phyloP scores from a whole-genome alignment of 2,329 filamentous ascomycete species.

The Cyphellophora europaea region DNA sequence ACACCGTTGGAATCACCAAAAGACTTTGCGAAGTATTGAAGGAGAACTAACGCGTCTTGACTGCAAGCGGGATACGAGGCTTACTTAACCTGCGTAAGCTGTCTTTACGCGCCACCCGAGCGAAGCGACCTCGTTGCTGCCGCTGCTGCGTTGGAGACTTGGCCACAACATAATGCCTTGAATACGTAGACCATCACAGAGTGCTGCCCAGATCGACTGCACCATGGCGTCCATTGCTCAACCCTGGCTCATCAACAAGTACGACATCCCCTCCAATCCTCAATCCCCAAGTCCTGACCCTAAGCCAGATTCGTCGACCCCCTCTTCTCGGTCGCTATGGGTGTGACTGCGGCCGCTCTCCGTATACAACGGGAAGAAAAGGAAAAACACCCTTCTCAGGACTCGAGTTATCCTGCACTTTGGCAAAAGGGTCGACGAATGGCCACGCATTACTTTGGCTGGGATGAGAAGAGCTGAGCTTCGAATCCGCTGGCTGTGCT shows the following conservation, averaged over 20 bases:
- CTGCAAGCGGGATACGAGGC: no score
- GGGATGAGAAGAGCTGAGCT: slow-evolving; percentile 4
- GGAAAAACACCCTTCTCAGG: slow-evolving; percentile 33
- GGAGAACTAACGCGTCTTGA: no score
- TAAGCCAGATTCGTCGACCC: slow-evolving; percentile 42
- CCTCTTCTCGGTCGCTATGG: slow-evolving; percentile 45
- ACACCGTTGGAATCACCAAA: no score
- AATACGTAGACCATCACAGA: no score
- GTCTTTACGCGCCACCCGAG: no score
- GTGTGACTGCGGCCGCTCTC: slow-evolving; percentile 40
- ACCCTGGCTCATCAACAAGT: slow-evolving; percentile 34
- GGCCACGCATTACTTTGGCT: slow-evolving; percentile 13
- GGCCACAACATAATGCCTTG: no score
- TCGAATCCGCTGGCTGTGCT: slow-evolving; percentile 2
- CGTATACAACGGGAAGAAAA: slow-evolving; percentile 47
- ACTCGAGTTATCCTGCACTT: slow-evolving; percentile 19
- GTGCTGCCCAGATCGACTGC: no score
- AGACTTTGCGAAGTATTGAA: no score
- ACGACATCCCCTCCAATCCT: slow-evolving; percentile 10
- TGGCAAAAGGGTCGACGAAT: slow-evolving; percentile 14
- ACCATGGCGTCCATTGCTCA: slow-evolving; percentile 15
- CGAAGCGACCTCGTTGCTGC: no score
- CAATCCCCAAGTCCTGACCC: slow-evolving; percentile 2
- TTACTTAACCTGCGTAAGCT: no score
- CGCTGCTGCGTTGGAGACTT: no score